phyloP scores from a whole-genome alignment of 1,284 basidiomycete genomes.

The Ustilago cynodontis region DNA sequence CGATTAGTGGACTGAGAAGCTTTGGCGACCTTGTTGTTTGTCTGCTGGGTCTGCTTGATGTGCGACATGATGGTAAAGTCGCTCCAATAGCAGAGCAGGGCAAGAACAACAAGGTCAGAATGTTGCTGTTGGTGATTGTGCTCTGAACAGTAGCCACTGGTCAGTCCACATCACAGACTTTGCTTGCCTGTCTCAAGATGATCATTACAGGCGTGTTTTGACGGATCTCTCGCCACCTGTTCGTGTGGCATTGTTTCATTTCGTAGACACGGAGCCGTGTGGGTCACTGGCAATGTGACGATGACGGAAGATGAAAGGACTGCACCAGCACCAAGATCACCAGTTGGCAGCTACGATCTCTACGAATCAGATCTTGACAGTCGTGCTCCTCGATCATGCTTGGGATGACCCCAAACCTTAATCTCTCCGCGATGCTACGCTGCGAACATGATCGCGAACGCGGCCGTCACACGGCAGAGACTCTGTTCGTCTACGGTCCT shows the following conservation, averaged over 20 bases:
- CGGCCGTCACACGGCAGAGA: neutral
- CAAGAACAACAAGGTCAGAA: neutral
- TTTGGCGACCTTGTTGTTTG: slow-evolving; percentile 12
- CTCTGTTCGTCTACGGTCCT: neutral
- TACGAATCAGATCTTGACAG: neutral
- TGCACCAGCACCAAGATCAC: too few relatives aligned
- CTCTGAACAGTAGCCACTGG: too few relatives aligned
- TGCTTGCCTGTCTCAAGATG: neutral
- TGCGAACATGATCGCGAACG: neutral
- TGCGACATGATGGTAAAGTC: slow-evolving; percentile 25
- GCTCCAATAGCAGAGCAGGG: neutral
- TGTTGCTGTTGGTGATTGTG: neutral
- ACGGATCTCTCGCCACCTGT: neutral
- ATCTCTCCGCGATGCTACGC: neutral
- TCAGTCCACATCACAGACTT: too few relatives aligned
- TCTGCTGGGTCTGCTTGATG: slow-evolving; percentile 37
- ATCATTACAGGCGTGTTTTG: slow-evolving; percentile 7
- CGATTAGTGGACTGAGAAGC: slow-evolving; percentile 11
- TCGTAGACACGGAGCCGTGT: neutral
- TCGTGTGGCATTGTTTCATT: slow-evolving; percentile 7
- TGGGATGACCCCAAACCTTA: neutral
- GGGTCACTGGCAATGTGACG: neutral
- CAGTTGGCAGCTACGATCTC: neutral
- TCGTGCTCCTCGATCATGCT: neutral
- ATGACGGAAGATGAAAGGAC: neutral